Base-by-base conservation (phyloP, 257 asterid species). In the Coffea eugenioides region DNA sequence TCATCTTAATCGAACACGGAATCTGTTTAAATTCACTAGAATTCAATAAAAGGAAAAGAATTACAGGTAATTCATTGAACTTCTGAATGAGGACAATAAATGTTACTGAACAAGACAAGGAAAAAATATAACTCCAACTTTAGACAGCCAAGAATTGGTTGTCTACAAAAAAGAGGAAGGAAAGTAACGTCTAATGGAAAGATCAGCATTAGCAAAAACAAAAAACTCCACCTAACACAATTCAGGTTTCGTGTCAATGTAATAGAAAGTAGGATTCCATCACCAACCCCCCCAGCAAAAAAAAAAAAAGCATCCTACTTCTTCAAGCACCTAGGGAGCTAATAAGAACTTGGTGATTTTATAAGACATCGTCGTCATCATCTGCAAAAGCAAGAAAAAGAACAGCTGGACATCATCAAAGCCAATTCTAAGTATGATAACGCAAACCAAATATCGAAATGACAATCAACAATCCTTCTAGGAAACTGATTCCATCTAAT, bases 71-170 rank as follows among this genome's bases (percentile, higher is more conserved):
- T 74, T 27, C 23, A 82, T 23, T 21, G 75, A 73, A 56, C 75
- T 79, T 74, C 73, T 36, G 57, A 69, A 54, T 59, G 52, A 52
- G 65, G 36, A 41, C 27, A 71, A 62, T 41, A 61, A 73, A 80
- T 69, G 81, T 65, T 57, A 70, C 43, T 51, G 69, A 73, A 25
- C 74, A 80, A 62, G 81, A 82, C 82, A 76, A 67, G 71, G 31
- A 11, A 80, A 45, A 52, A 69, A 76, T 39, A 75, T 11, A 76
- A 81, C 78, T 78, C 85, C 83, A 83, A 79, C 49, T 61, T 20
- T 46, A 67, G 80, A 86, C 86, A 86, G 85, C 77, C 75, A 80
- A 77, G 82, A 80, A 66, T 75, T 77, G 13, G 79, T 74, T 57
- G 77, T 43, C 56, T 80, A 41, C 25, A n/a, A 71, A 83, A 41